Percentiles rank a stretch among this genome's conserved stretches.
Evolutionary conservation across 1,139 yeast genomes (phyloP).

Genomic region (Torulaspora globosa): DNA sequence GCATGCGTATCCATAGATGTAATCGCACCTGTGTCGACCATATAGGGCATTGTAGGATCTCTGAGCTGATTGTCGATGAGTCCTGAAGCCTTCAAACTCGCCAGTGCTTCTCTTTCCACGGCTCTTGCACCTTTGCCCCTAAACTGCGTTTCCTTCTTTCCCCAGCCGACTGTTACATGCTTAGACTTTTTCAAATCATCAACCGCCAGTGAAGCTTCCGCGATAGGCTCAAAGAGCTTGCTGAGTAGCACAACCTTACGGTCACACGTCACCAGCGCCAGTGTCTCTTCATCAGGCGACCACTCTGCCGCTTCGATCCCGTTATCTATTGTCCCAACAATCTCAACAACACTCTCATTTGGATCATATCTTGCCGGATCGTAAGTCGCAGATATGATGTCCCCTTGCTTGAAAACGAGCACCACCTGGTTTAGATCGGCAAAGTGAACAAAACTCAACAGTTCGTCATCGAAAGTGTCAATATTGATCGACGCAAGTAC

Average conservation of each 20-base stretch:
- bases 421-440: conserved; percentile 60
- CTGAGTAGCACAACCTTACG: conserved; percentile 63
- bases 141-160: conserved; percentile 93
- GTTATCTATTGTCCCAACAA: conserved; percentile 80
- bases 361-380: conserved; percentile 46
- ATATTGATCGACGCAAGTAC: conserved; percentile 56
- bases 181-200: conserved; percentile 68
- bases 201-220: conserved; percentile 55
- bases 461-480: conserved; percentile 36
- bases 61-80: conserved; percentile 58
- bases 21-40: conserved; percentile 62
- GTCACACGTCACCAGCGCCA: conserved; percentile 65
- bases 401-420: conserved; percentile 63
- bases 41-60: conserved; percentile 89
- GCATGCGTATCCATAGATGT: conserved; percentile 50
- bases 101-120: conserved; percentile 55
- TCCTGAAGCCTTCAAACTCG: conserved; percentile 60
- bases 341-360: conserved; percentile 56
- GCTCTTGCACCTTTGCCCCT: conserved; percentile 90
- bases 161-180: conserved; percentile 99
- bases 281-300: conserved; percentile 89
- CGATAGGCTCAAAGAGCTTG: conserved; percentile 73
- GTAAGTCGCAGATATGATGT: conserved; percentile 63
- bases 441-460: conserved; percentile 58
- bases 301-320: conserved; percentile 73